Evolutionary conservation across 2,329 filamentous ascomycete genomes (phyloP).

Genomic region (Epichloe gansuensis): DNA sequence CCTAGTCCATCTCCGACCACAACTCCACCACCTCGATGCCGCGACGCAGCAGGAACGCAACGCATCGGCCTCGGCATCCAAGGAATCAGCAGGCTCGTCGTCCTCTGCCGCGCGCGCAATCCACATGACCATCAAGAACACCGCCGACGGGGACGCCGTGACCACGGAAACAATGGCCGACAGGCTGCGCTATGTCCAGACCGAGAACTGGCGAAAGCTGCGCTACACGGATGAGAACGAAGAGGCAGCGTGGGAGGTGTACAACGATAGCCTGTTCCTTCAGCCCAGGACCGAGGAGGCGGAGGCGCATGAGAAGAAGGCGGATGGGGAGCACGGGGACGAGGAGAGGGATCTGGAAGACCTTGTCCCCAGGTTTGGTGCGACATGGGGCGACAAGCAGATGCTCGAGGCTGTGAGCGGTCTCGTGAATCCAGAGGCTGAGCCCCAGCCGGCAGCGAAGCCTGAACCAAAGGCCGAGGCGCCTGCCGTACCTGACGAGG

Average conservation of each 20-base stretch:
- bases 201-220: conserved; percentile 69
- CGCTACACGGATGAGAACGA: conserved; percentile 73
- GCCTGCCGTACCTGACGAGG: conserved; percentile 6
- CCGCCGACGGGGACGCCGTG: conserved; percentile 51
- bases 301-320: background rate
- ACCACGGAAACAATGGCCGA: conserved; percentile 60
- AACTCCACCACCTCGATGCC: conserved; percentile 88
- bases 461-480: conserved; percentile 17
- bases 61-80: conserved; percentile 25
- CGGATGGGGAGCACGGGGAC: conserved; percentile 6
- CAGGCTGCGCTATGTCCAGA: conserved; percentile 64
- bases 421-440: conserved; percentile 22
- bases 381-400: conserved; percentile 31
- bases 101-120: conserved; percentile 56
- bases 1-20: conserved; percentile 78
- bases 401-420: conserved; percentile 34
- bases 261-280: conserved; percentile 54
- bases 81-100: conserved; percentile 20
- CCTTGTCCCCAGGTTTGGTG: conserved; percentile 25
- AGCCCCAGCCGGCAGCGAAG: conserved; percentile 8
- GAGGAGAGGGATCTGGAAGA: conserved; percentile 19
- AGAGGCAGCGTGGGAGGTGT: conserved; percentile 61
- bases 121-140: conserved; percentile 75
- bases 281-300: conserved; percentile 8
- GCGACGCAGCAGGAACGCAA: conserved; percentile 54